These are phyloP conservation scores for Phialocephala subalpina DNA, from an alignment of 2,329 filamentous ascomycete species.

Conservation along the genomic window DNA sequence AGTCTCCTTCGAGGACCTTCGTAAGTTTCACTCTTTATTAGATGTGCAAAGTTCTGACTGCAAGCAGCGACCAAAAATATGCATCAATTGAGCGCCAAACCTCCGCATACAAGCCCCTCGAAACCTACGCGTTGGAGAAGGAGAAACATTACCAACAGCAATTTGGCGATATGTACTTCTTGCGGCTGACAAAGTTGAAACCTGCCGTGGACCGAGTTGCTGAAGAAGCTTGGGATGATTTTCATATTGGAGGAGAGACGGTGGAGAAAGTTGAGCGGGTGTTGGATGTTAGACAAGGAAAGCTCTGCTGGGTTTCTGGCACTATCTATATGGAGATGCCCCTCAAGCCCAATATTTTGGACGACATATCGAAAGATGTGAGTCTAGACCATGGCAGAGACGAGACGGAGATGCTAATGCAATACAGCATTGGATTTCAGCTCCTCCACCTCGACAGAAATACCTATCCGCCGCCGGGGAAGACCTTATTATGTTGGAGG, in stretches of 20 bases:
- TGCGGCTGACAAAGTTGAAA: constrained; percentile 88
- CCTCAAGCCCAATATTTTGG: constrained; percentile 93
- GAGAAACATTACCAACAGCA: constrained; percentile 87
- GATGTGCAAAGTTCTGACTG: constrained; percentile 13
- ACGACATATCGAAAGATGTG: constrained; percentile 93
- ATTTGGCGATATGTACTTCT: constrained; percentile 97
- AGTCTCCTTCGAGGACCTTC: constrained; percentile 57
- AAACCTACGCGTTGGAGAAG: constrained; percentile 77
- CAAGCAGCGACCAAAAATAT: constrained; percentile 32
- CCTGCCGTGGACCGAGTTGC: constrained; percentile 81
- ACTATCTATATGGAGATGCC: constrained; percentile 98
- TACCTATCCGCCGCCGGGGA: constrained; percentile 69
- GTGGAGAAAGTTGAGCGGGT: constrained; percentile 85
- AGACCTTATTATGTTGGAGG: constrained; percentile 86
- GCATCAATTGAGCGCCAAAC: constrained; percentile 58
- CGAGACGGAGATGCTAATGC: constrained; percentile 21
- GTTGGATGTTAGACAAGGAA: constrained; percentile 92
- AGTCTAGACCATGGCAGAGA: constrained; percentile 39
- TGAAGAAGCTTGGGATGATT: constrained; percentile 77
- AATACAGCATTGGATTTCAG: constrained; percentile 83
- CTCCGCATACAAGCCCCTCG: constrained; percentile 76
- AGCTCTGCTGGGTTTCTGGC: constrained; percentile 93
- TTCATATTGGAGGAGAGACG: constrained; percentile 78
- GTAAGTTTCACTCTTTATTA: constrained; percentile 46
- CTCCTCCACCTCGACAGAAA: constrained; percentile 77